phyloP scores from a whole-genome alignment of 257 asterid species.

The Jacaranda copaia region DNA sequence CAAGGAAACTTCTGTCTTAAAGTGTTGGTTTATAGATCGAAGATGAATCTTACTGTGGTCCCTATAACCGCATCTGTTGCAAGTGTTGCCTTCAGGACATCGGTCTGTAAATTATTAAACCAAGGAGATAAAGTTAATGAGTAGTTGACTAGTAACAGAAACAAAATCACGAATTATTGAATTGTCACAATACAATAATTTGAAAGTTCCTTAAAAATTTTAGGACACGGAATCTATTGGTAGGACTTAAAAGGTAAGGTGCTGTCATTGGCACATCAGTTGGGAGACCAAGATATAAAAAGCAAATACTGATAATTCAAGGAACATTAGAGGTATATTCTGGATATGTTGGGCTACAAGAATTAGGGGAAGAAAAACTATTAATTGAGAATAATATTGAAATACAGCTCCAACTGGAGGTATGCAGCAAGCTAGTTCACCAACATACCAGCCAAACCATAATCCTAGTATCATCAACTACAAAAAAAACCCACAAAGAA shows the following conservation, averaged over 20 bases:
- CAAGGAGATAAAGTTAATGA: conserved; percentile 24
- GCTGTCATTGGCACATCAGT: neutral
- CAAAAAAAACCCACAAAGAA: neutral
- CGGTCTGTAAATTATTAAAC: conserved; percentile 53
- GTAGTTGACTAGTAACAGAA: conserved; percentile 8
- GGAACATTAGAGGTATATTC: neutral
- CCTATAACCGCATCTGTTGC: conserved; percentile 95
- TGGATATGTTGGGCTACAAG: conserved; percentile 16
- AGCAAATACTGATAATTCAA: neutral
- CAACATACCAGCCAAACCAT: conserved; percentile 3
- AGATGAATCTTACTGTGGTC: conserved; percentile 60
- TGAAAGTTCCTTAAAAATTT: conserved; percentile 26
- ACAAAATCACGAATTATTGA: neutral
- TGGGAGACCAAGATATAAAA: neutral
- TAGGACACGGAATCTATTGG: conserved; percentile 8
- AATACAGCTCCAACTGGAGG: conserved; percentile 12
- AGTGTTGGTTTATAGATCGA: conserved; percentile 18
- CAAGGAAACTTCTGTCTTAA: neutral
- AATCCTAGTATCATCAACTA: conserved; percentile 2
- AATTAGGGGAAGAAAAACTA: conserved; percentile 22
- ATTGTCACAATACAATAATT: neutral
- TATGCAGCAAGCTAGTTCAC: neutral
- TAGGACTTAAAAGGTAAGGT: neutral
- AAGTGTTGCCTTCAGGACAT: conserved; percentile 94
- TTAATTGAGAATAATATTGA: neutral